These are phyloP conservation scores for Yamadazyma membranifaciens DNA, from an alignment of 1,139 yeast genomes.

Conservation along the genomic window DNA sequence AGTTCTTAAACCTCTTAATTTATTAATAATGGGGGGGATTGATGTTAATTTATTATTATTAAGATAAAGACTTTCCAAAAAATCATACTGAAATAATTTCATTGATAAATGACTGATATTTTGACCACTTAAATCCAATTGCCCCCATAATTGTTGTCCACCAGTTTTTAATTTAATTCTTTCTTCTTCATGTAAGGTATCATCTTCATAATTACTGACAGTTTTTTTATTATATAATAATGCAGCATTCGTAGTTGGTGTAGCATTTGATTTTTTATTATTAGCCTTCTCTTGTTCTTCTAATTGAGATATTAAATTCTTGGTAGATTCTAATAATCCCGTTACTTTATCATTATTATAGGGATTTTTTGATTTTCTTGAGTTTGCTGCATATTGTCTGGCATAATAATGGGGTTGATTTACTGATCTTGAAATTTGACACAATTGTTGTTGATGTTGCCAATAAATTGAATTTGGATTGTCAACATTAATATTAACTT, in stretches of 20 bases:
- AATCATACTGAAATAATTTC: slow-evolving; percentile 76
- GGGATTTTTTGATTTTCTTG: slow-evolving; percentile 53
- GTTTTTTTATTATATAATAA: slow-evolving; percentile 64
- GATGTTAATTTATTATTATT: slow-evolving; percentile 77
- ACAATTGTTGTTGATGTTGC: slow-evolving; percentile 86
- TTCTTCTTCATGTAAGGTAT: slow-evolving; percentile 76
- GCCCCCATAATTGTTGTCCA: slow-evolving; percentile 88
- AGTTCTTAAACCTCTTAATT: slow-evolving; percentile 72
- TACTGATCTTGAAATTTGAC: slow-evolving; percentile 73
- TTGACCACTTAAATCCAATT: slow-evolving; percentile 89
- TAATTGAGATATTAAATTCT: slow-evolving; percentile 42
- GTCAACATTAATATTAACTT: slow-evolving; percentile 31
- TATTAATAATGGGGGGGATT: slow-evolving; percentile 69
- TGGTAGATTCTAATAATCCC: slow-evolving; percentile 57
- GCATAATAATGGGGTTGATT: slow-evolving; percentile 85
- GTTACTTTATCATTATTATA: slow-evolving; percentile 40
- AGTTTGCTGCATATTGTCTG: slow-evolving; percentile 83
- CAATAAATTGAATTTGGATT: slow-evolving; percentile 61
- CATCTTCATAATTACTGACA: slow-evolving; percentile 59
- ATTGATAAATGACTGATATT: slow-evolving; percentile 70
- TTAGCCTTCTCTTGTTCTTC: slow-evolving; percentile 39
- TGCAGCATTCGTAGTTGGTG: slow-evolving; percentile 35
- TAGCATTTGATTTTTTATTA: slow-evolving; percentile 21
- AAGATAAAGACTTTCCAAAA: slow-evolving; percentile 81
- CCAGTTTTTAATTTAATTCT: slow-evolving; percentile 68